A percentile compares a stretch with the other conserved stretches of the same genome.
phyloP scores from a whole-genome alignment of 768 basidiomycete species.

The Crepidotus variabilis region DNA sequence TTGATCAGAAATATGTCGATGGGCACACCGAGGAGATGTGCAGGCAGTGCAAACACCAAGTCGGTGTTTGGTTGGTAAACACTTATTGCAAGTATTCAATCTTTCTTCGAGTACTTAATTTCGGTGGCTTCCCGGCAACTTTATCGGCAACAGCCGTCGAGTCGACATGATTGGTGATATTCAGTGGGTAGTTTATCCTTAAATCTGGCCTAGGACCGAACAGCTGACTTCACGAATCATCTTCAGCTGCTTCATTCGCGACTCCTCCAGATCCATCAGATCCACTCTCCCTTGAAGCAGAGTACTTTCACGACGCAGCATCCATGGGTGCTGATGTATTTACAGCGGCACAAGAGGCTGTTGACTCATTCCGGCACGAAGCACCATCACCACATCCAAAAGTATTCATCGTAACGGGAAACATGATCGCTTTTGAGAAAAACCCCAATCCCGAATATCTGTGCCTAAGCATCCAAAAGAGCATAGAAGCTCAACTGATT shows the following conservation, averaged over 20 bases:
- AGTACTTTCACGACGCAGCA: slow-evolving; percentile 7
- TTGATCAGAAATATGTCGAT: slow-evolving; percentile 32
- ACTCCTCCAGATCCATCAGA: slow-evolving; percentile 7
- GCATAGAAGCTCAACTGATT: slow-evolving; percentile 7
- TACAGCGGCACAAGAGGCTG: slow-evolving; percentile 16
- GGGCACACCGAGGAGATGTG: slow-evolving; percentile 33
- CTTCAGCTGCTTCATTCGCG: slow-evolving; percentile 9
- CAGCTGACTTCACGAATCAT: too few relatives aligned
- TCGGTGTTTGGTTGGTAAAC: slow-evolving; percentile 9
- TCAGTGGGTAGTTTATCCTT: too few relatives aligned
- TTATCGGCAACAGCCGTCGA: not conserved
- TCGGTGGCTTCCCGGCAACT: not conserved
- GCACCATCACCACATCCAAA: slow-evolving; percentile 10
- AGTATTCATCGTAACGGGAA: slow-evolving; percentile 21
- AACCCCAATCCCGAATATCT: not conserved
- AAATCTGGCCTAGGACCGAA: too few relatives aligned
- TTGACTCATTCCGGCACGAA: slow-evolving; percentile 13
- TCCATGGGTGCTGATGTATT: slow-evolving; percentile 9
- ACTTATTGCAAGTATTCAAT: slow-evolving; percentile 3
- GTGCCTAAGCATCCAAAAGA: slow-evolving; percentile 13
- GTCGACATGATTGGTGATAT: not conserved
- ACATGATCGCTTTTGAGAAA: slow-evolving; percentile 13
- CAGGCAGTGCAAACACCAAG: slow-evolving; percentile 29
- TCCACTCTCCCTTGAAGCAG: slow-evolving; percentile 13
- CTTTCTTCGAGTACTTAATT: slow-evolving; percentile 8